phyloP scores from a whole-genome alignment of 352 stramenopile species.

The Pythium aphanidermatum region DNA sequence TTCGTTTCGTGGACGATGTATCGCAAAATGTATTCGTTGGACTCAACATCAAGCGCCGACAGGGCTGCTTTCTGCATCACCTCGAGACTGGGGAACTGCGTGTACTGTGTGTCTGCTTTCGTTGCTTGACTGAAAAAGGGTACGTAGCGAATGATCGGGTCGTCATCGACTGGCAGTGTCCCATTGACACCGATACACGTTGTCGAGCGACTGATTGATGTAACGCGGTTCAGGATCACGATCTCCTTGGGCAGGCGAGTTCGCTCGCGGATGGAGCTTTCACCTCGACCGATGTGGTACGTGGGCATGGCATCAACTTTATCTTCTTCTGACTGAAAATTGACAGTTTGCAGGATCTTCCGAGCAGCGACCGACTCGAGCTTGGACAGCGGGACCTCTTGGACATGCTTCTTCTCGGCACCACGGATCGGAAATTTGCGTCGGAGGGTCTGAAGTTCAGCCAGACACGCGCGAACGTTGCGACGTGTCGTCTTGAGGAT shows the following conservation, averaged over 20 bases:
- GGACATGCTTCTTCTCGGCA: neutral
- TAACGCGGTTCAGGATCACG: conserved; percentile 36
- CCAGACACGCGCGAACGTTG: conserved; percentile 16
- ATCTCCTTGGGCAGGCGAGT: conserved; percentile 28
- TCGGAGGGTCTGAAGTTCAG: neutral
- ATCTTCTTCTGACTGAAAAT: conserved; percentile 6
- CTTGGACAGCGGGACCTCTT: conserved; percentile 26
- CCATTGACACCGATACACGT: conserved; percentile 50
- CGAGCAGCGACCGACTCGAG: conserved; percentile 41
- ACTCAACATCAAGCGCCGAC: conserved; percentile 52
- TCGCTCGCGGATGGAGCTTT: conserved; percentile 29
- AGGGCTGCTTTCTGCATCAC: conserved; percentile 29
- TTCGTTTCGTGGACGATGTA: conserved; percentile 38
- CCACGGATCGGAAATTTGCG: neutral
- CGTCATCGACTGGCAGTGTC: conserved; percentile 59
- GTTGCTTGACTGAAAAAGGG: conserved; percentile 37
- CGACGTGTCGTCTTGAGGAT: conserved; percentile 13
- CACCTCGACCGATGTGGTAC: conserved; percentile 44
- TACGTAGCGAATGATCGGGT: conserved; percentile 78
- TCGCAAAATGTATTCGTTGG: conserved; percentile 56
- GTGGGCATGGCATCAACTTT: conserved; percentile 17
- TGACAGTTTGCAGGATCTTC: conserved; percentile 32
- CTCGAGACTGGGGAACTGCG: conserved; percentile 32
- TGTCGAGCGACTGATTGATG: conserved; percentile 47
- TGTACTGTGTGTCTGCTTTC: conserved; percentile 20